A percentile compares a stretch with the other conserved stretches of the same genome.
phyloP scores from a whole-genome alignment of 31 red algal species.

The Odonthalia washingtoniensis region DNA sequence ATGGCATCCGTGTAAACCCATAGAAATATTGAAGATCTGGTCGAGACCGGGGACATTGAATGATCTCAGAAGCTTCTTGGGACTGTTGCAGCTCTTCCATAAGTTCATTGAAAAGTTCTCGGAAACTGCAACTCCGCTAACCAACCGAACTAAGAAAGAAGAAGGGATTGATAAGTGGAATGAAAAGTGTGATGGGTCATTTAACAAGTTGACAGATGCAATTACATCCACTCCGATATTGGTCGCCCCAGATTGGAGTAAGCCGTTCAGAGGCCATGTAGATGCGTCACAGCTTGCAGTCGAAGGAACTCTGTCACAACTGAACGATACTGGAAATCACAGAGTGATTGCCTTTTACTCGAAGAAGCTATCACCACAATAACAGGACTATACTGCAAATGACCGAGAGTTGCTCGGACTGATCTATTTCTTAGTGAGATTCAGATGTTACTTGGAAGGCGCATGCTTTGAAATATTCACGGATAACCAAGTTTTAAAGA shows the following conservation, averaged over 20 bases:
- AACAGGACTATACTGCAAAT: background rate
- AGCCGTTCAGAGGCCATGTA: background rate
- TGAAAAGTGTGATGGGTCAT: background rate
- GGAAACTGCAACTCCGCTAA: slow-evolving; percentile 5
- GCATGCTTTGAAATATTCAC: background rate
- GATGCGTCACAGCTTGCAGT: background rate
- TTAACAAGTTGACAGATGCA: background rate
- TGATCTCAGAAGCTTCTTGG: slow-evolving; percentile 27
- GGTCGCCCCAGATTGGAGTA: slow-evolving; percentile 2
- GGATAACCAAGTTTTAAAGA: slow-evolving; percentile 7
- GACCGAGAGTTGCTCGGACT: background rate
- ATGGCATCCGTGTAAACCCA: no score
- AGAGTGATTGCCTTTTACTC: background rate
- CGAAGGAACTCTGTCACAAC: background rate
- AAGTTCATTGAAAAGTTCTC: slow-evolving; percentile 16
- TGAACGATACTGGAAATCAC: background rate
- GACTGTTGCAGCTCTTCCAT: slow-evolving; percentile 22
- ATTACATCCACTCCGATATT: background rate
- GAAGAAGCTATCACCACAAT: background rate
- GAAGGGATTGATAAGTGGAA: background rate
- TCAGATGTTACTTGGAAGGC: background rate
- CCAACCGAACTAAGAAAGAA: slow-evolving; percentile 14
- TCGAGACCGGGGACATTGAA: background rate
- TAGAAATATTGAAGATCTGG: background rate
- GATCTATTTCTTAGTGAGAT: background rate